phyloP scores from a whole-genome alignment of 805 yeast species.

The Zygosaccharomyces gambellarensis region DNA sequence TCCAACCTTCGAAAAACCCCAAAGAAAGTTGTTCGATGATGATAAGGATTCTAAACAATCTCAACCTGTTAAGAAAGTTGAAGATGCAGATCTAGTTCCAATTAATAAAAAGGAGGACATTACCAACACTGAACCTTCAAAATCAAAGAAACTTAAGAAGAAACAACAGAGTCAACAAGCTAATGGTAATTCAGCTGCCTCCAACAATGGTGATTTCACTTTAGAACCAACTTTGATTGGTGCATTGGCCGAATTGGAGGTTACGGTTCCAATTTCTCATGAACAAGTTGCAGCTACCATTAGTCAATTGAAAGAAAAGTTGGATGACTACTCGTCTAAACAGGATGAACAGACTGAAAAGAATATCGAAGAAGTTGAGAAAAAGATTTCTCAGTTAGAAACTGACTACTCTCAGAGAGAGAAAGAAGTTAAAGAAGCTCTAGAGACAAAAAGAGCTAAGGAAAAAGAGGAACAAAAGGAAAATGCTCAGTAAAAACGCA shows the following conservation, averaged over 20 bases:
- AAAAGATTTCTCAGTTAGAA: conserved; percentile 65
- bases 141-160: conserved; percentile 49
- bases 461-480: conserved; percentile 29
- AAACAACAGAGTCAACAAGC: conserved; percentile 44
- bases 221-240: conserved; percentile 78
- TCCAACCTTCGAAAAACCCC: conserved; percentile 65
- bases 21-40: conserved; percentile 30
- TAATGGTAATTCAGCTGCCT: conserved; percentile 14
- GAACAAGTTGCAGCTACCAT: conserved; percentile 67
- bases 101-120: conserved; percentile 52
- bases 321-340: conserved; percentile 58
- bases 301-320: conserved; percentile 65
- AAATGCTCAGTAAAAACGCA: conserved; percentile 5
- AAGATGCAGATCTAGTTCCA: conserved; percentile 53
- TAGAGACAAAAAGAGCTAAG: conserved; percentile 31
- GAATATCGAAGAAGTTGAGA: conserved; percentile 71
- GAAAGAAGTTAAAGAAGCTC: conserved; percentile 32
- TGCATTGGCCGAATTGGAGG: conserved; percentile 67
- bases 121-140: conserved; percentile 41
- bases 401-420: conserved; percentile 46
- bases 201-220: conserved; percentile 48
- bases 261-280: conserved; percentile 70
- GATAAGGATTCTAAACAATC: conserved; percentile 27
- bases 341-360: conserved; percentile 78
- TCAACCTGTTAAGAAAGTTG: conserved; percentile 59